A percentile compares a stretch with the other conserved stretches of the same genome.
These are phyloP conservation scores for Sugiyamaella boreocaroliniensis DNA, from an alignment of 805 yeast species.

Conservation along the genomic window DNA sequence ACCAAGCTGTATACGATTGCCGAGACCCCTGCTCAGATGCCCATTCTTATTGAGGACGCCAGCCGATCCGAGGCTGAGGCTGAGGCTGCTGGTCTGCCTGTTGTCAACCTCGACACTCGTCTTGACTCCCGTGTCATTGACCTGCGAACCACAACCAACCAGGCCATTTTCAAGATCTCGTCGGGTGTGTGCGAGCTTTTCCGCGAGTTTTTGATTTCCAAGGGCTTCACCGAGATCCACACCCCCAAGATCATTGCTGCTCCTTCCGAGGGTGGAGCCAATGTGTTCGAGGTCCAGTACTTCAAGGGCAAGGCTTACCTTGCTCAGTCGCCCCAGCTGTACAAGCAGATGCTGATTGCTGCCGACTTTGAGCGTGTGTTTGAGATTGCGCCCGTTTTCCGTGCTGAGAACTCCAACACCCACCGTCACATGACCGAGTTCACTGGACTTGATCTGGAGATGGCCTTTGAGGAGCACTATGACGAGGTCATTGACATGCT, in stretches of 20 bases:
- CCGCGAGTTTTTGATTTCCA: constrained; percentile 71
- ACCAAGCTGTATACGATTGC: constrained; percentile 67
- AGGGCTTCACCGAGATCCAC: constrained; percentile 83
- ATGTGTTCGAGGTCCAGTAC: constrained; percentile 88
- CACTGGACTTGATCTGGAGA: constrained; percentile 93
- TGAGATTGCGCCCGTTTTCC: constrained; percentile 95
- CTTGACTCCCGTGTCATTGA: constrained; percentile 94
- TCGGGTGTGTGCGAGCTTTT: constrained; percentile 82
- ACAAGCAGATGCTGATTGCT: constrained; percentile 96
- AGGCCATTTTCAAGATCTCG: constrained; percentile 92
- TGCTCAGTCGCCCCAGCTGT: constrained; percentile 97
- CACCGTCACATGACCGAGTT: constrained; percentile 99
- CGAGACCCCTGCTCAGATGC: constrained; percentile 88
- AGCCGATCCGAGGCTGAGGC: constrained; percentile 92
- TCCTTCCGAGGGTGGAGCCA: constrained; percentile 96
- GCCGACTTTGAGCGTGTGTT: constrained; percentile 95
- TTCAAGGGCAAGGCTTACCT: constrained; percentile 88
- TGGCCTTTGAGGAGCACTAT: constrained; percentile 97
- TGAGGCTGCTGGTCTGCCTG: constrained; percentile 72
- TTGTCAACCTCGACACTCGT: constrained; percentile 93
- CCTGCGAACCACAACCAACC: constrained; percentile 93
- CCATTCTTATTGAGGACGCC: constrained; percentile 94
- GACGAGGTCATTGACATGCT: constrained; percentile 72
- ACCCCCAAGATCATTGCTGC: constrained; percentile 94
- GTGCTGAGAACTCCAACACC: constrained; percentile 98